Evolutionary conservation across 257 asterid species (phyloP).

Genomic region (Paulownia fortunei): DNA sequence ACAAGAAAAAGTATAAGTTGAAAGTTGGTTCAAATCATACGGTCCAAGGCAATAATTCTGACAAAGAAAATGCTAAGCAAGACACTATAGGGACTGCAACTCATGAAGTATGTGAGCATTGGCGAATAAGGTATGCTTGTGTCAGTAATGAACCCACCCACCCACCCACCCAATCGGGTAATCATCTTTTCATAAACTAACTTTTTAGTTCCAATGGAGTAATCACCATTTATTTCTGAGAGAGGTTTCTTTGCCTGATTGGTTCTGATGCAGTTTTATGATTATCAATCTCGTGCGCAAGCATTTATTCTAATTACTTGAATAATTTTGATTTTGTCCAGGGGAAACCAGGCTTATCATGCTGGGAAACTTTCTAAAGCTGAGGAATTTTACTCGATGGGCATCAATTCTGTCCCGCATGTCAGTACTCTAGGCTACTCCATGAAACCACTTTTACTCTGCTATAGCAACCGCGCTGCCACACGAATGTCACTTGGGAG

Average conservation of each 20-base stretch:
- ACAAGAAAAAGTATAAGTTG: constrained; percentile 78
- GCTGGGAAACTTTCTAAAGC: constrained; percentile 72
- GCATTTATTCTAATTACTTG: constrained; percentile 22
- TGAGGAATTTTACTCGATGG: constrained; percentile 80
- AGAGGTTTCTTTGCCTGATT: constrained; percentile 11
- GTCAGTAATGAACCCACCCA: too few species aligned
- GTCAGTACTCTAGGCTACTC: constrained; percentile 40
- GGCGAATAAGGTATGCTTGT: constrained; percentile 77
- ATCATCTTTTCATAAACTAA: not conserved
- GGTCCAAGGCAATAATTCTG: constrained; percentile 37
- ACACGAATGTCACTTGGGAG: constrained; percentile 87
- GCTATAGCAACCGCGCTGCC: constrained; percentile 99
- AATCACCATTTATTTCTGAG: not conserved
- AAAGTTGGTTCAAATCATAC: constrained; percentile 55
- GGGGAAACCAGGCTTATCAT: constrained; percentile 93
- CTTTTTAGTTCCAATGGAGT: constrained; percentile 5
- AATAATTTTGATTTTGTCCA: constrained; percentile 40
- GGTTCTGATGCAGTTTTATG: constrained; percentile 22
- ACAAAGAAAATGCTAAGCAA: constrained; percentile 45
- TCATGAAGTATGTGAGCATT: constrained; percentile 68
- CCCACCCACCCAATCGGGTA: too few species aligned
- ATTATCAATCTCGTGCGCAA: constrained; percentile 20
- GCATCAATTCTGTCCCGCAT: constrained; percentile 58
- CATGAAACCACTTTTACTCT: constrained; percentile 65
- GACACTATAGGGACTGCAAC: constrained; percentile 36